Evolutionary conservation across 108 stramenopile genomes (phyloP), one percentile per base, ranked within the genome.

Genomic region (Cyclostephanos invisitatus): DNA sequence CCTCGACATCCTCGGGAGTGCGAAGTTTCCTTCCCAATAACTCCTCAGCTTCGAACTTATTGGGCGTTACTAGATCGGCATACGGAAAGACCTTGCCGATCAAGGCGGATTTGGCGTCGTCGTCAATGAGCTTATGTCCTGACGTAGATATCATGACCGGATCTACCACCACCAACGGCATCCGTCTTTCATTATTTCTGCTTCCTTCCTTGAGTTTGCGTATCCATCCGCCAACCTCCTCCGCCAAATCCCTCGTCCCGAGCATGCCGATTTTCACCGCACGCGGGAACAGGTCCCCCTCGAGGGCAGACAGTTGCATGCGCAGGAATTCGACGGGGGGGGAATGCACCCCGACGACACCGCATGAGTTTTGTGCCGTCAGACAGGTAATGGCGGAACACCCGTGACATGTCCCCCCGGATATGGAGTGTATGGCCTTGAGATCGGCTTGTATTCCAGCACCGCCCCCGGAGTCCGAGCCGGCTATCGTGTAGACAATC

Each of bases 391-490:
- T 83, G 54, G 94, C 97, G 27, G 92, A 93, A 79, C 97, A 97
- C 14, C 93, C 96, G 75, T 96, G 96, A 21, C 83, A 85, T 27
- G 67, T 51, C 10, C 80, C 80, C 6, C 50, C 59, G 12, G 90
- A 91, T 57, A 96, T 83, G 37, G 85, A 47, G 53, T 95, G 94
- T 8, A 95, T 90, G 42, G 94, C 85, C 60, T 89, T 93, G 62
- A 97, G 74, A 70, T 97, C 97, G 40, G 97, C 97, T 74, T 97
- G 97, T 60, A 97, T 93, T 32, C 97, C 97, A 5, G 97, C 97
- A 20, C 97, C 97, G 17, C 97, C 97, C 5, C 97, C 97, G 5
- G 92, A 93, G 81, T 97, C 97, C 7, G 90, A 91, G 62, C 97
- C 97, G 7, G 97, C 96, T 56, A 97, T 96, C 40, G 95, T 95